These are phyloP conservation scores for Phytophthora rubi DNA, from an alignment of 352 stramenopile genomes.

Conservation along the genomic window DNA sequence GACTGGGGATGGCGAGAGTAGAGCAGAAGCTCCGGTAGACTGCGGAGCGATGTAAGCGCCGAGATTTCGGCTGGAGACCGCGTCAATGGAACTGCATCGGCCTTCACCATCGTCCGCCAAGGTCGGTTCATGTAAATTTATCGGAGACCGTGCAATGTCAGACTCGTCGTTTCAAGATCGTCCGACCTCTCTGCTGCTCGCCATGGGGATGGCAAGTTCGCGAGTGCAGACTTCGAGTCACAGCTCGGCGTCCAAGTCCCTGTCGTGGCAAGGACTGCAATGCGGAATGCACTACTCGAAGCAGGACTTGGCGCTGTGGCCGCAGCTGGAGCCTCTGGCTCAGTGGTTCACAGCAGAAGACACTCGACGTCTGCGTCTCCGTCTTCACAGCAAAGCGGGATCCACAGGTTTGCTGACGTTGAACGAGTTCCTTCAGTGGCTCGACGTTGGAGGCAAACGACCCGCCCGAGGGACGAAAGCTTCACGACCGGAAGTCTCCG, in stretches of 20 bases:
- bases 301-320: conserved; percentile 63
- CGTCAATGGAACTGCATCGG: conserved; percentile 29
- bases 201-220: conserved; percentile 36
- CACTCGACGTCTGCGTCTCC: conserved; percentile 39
- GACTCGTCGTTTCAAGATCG: conserved; percentile 27
- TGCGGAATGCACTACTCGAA: conserved; percentile 58
- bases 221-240: conserved; percentile 16
- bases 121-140: conserved; percentile 26
- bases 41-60: conserved; percentile 29
- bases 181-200: neutral
- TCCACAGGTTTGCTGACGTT: conserved; percentile 44
- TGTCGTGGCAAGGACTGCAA: conserved; percentile 38
- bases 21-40: conserved; percentile 26
- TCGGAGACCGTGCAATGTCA: conserved; percentile 15
- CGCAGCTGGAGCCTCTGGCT: conserved; percentile 60
- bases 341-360: conserved; percentile 74
- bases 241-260: neutral
- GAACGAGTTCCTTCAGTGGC: conserved; percentile 58
- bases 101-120: conserved; percentile 16
- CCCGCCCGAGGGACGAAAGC: conserved; percentile 8
- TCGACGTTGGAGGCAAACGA: conserved; percentile 28
- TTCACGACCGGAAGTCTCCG: conserved; percentile 23
- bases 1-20: conserved; percentile 30
- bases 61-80: conserved; percentile 39
- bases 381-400: conserved; percentile 37